phyloP scores from a whole-genome alignment of 495 filamentous ascomycete species.

The Aspergillus haitiensis region DNA sequence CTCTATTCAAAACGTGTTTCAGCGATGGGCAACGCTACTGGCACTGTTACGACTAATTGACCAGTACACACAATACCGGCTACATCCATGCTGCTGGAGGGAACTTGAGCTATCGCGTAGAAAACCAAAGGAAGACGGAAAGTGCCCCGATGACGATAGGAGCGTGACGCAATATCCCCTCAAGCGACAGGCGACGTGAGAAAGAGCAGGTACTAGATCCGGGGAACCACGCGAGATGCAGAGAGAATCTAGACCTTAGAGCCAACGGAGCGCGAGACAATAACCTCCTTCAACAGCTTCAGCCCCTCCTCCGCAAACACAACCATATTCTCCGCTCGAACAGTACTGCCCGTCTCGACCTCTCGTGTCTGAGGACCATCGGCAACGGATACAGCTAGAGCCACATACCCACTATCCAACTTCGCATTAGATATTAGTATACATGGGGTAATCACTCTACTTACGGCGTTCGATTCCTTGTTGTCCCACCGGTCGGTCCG shows the following conservation, averaged over 20 bases:
- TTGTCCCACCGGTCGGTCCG: constrained; percentile 59
- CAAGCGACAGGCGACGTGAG: no score
- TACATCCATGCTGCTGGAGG: no score
- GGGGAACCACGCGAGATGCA: not conserved
- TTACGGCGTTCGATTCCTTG: constrained; percentile 57
- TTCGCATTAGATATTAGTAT: constrained; percentile 8
- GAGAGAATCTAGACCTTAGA: not conserved
- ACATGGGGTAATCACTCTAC: constrained; percentile 20
- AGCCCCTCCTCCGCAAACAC: constrained; percentile 58
- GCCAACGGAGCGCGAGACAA: constrained; percentile 28
- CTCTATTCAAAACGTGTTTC: no score
- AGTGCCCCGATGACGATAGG: no score
- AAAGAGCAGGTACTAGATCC: no score
- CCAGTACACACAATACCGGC: no score
- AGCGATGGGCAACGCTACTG: no score
- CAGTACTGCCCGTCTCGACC: constrained; percentile 51
- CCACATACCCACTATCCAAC: constrained; percentile 54
- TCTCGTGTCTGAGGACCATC: constrained; percentile 52
- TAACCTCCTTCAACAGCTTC: constrained; percentile 56
- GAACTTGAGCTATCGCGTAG: no score
- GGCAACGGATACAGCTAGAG: constrained; percentile 54
- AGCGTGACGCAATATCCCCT: no score
- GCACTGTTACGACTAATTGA: no score
- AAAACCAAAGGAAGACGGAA: no score
- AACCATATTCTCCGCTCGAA: constrained; percentile 62